A percentile compares a stretch with the other conserved stretches of the same genome.
Conservation (phyloP, 2,329 filamentous ascomycete genomes). For the Epicoccum nigrum region DNA sequence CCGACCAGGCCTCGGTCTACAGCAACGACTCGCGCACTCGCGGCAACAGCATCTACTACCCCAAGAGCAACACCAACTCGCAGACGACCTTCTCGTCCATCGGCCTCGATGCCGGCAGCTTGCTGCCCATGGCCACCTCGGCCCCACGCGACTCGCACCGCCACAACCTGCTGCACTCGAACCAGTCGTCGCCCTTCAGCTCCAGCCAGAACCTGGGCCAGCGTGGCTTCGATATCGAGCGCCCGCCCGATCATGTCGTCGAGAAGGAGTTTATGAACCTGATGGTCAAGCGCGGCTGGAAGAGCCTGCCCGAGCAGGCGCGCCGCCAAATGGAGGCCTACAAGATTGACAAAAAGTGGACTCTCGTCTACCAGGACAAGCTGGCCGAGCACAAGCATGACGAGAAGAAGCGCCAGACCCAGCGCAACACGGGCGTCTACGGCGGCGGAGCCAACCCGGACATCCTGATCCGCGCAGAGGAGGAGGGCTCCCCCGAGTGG, state of each 20-base stretch:
- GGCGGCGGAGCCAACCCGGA: conserved; percentile 61
- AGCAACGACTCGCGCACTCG: conserved; percentile 66
- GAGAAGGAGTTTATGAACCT: conserved; percentile 90
- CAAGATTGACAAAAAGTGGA: conserved; percentile 95
- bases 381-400: conserved; percentile 93
- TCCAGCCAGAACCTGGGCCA: conserved; percentile 58
- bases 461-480: conserved; percentile 80
- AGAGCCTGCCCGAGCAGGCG: conserved; percentile 93
- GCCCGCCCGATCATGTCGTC: conserved; percentile 78
- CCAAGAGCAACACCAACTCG: conserved; percentile 56
- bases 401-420: conserved; percentile 81
- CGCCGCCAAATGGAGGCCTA: conserved; percentile 96
- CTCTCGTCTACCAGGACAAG: conserved; percentile 91
- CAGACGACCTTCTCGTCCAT: conserved; percentile 59
- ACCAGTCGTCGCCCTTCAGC: conserved; percentile 53
- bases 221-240: conserved; percentile 67
- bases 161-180: conserved; percentile 47
- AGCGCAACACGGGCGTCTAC: conserved; percentile 62
- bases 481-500: conserved; percentile 97
- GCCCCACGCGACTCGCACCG: conserved; percentile 52
- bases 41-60: conserved; percentile 54
- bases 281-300: conserved; percentile 98
- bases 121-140: conserved; percentile 46
- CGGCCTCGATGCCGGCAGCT: conserved; percentile 48
- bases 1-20: conserved; percentile 70